Evolutionary conservation across 331 rosid species (phyloP), one percentile per base, ranked within the genome.

Genomic region (Rhamnella rubrinervis): DNA sequence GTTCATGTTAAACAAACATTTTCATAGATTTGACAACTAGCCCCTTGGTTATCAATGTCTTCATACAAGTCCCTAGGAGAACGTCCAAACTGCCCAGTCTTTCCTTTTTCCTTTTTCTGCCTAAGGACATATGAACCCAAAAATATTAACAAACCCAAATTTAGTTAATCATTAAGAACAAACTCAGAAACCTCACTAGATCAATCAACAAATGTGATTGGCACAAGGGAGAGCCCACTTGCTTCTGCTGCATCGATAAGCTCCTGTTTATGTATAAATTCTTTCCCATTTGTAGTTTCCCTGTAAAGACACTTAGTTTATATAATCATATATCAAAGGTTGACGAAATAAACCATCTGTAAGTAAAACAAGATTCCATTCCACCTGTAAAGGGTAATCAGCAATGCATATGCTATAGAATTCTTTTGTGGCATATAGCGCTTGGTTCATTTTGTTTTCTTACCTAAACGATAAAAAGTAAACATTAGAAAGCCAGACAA

Each of bases 181-280:
- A 28, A 68, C 1, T 58, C 28, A 47, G 40, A 62, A 14, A 72
- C 52, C 16, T 61, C 55, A 60, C 55, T 44, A 38, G 23, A 59
- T 66, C 52, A 77, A 49, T 59, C 23, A 65, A 76, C 92, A 71
- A 85, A 91, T 97, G 55, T 84, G 74, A 93, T 85, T 23, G 97
- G 84, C 59, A 62, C 91, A 78, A 96, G 87, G 77, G 96, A 88
- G 63, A 93, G 88, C 44, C 95, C 97, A 77, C 98, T 93, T 25
- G 95, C 96, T 93, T 93, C 98, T 47, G 97, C 89, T 63, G 95
- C 97, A 76, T 87, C 98, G 26, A 91, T 85, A 70, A 91, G 95
- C 81, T 88, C 95, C 78, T 93, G 91, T 79, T 93, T 93, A 71
- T 56, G 87, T 96, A 93, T 93, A 77, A 84, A 91, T 70, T 91